Base-by-base conservation (phyloP, 306 rosid species). In the Sindora glabra region DNA sequence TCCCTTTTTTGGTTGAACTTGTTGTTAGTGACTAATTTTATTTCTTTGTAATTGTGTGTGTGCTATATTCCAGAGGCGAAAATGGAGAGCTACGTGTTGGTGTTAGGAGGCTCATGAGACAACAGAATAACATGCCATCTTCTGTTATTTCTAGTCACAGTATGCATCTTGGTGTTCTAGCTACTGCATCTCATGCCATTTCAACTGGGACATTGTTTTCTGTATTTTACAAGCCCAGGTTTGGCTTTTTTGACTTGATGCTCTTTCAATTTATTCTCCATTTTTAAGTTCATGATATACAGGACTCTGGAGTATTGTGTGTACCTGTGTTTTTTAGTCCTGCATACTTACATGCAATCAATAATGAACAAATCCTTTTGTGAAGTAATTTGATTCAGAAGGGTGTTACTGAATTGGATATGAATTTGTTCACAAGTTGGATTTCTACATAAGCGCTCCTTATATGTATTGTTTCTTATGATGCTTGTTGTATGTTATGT, bases 21-120 rank as follows among this genome's bases (percentile, higher is more conserved):
- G n/a, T n/a, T n/a, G n/a, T n/a, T n/a, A n/a, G n/a, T n/a, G n/a
- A n/a, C n/a, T n/a, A 12, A n/a, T n/a, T n/a, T n/a, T n/a, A n/a
- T n/a, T n/a, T n/a, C n/a, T n/a, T n/a, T n/a, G n/a, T n/a, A n/a
- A n/a, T n/a, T n/a, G n/a, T n/a, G n/a, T n/a, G n/a, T n/a, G n/a
- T 29, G 36, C 51, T 27, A 57, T 63, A 52, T 79, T 67, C 68
- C 71, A 91, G 98, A 62, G 98, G 90, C 63, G 95, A 91, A 73
- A 91, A 89, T 70, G 96, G 96, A 63, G 95, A 91, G 77, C 84
- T 91, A 64, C 96, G 95, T 62, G 98, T 91, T 62, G 98, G 98
- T 62, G 98, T 91, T 53, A 81, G 98, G 86, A 85, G 98, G 74
- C 89, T 87, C 73, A 91, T 91, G 98, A 87, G 98, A 76, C 98